Evolutionary conservation across 2,329 filamentous ascomycete genomes (phyloP), one percentile per base, ranked within the genome.

Genomic region (Mollisiaceae sp.): DNA sequence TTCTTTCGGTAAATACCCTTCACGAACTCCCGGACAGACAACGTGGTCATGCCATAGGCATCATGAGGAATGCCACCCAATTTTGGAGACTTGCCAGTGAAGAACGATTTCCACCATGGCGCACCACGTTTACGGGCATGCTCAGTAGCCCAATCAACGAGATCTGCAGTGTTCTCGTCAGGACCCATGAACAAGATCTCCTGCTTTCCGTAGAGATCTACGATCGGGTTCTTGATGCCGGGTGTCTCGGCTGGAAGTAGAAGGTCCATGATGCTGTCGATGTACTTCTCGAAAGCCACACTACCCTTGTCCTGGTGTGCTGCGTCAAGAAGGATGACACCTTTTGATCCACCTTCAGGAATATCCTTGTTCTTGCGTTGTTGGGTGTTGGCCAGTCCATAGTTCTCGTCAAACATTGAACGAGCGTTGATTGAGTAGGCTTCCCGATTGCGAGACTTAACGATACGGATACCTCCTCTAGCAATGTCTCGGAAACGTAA

Each of bases 351-450:
- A 70, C 95, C 95, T 82, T 99, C 95, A 2, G 95, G 95, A 60
- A 99, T 99, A 75, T 99, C 95, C 84, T 99, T 99, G 86, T 99
- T 99, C 87, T 99, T 99, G 76, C 95, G 92, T 82, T 99, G 95
- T 80, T 99, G 95, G 0, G 95, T 99, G 80, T 96, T 98, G 70
- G 95, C 94, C 67, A 99, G 86, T 69, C 95, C 96, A 81, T 99
- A 99, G 81, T 99, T 99, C 82, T 99, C 95, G 73, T 99, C 95
- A 74, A 99, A 99, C 69, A 99, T 85, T 65, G 93, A 97, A 66
- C 95, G 91, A 43, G 94, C 94, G 77, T 99, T 99, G 83, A 98
- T 98, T 67, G 90, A 87, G 77, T 97, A 99, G 2, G 94, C 92
- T 79, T 99, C 95, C 78, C 93, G 92, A 80, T 94, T 97, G 73